Percentiles rank a stretch among this genome's conserved stretches.
Evolutionary conservation across 805 yeast species (phyloP).

Genomic region (Clavispora santaluciae): DNA sequence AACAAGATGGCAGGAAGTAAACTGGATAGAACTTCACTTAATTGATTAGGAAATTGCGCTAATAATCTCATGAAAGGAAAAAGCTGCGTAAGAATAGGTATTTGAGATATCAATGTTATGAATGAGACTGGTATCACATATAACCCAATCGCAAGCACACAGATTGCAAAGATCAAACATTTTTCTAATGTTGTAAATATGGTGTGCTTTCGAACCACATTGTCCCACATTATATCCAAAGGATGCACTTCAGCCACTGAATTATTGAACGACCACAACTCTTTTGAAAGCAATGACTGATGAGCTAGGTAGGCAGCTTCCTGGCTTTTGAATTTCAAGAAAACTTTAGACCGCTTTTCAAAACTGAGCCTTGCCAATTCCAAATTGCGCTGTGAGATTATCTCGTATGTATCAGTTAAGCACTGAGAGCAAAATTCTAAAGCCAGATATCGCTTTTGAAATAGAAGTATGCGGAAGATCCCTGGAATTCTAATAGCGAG

Average conservation of each 20-base stretch:
- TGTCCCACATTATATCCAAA: conserved; percentile 67
- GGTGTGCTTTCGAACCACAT: conserved; percentile 40
- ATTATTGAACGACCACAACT: conserved; percentile 37
- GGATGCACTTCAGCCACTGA: conserved; percentile 55
- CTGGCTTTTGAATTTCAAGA: conserved; percentile 57
- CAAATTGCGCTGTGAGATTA: neutral
- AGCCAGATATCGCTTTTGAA: conserved; percentile 16
- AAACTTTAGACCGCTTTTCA: conserved; percentile 40
- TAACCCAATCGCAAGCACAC: conserved; percentile 44
- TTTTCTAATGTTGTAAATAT: conserved; percentile 34
- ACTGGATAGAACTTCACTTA: conserved; percentile 53
- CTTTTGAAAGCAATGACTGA: conserved; percentile 47
- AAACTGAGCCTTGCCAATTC: conserved; percentile 14
- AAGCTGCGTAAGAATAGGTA: conserved; percentile 57
- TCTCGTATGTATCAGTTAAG: neutral
- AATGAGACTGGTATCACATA: conserved; percentile 86
- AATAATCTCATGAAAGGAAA: conserved; percentile 60
- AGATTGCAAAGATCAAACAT: conserved; percentile 40
- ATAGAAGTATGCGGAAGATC: conserved; percentile 18
- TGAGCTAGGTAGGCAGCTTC: conserved; percentile 59
- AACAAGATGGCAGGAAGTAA: conserved; percentile 65
- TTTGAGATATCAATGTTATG: conserved; percentile 70
- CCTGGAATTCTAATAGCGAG: conserved; percentile 26
- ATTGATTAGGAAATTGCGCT: conserved; percentile 47
- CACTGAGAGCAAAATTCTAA: neutral